Evolutionary conservation across 2,329 filamentous ascomycete genomes (phyloP).

Genomic region (Cryphonectria japonica): DNA sequence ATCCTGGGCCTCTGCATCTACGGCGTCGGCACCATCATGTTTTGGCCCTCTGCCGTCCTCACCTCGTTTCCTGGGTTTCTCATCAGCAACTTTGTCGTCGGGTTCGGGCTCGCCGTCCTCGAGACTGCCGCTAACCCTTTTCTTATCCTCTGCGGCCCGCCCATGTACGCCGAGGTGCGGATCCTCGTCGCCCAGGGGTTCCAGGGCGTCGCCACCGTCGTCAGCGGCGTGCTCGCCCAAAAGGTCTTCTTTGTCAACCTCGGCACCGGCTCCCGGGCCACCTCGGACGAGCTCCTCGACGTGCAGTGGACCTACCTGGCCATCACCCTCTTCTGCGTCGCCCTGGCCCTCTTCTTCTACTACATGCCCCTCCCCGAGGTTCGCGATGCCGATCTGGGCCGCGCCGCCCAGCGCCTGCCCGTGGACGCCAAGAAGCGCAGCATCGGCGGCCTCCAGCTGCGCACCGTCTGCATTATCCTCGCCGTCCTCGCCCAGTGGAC

Average conservation of each 20-base stretch:
- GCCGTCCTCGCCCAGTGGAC: conserved; percentile 78
- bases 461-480: conserved; percentile 64
- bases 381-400: conserved; percentile 57
- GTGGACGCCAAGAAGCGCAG: conserved; percentile 54
- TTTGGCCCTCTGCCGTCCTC: conserved; percentile 80
- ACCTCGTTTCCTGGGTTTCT: conserved; percentile 79
- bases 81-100: conserved; percentile 73
- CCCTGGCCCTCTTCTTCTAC: conserved; percentile 70
- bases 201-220: conserved; percentile 74
- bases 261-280: conserved; percentile 34
- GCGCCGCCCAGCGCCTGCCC: conserved; percentile 51
- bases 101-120: conserved; percentile 74
- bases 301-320: conserved; percentile 88
- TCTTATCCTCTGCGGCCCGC: conserved; percentile 71
- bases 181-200: conserved; percentile 76
- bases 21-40: conserved; percentile 77
- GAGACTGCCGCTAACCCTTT: conserved; percentile 84
- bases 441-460: conserved; percentile 55
- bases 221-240: conserved; percentile 73
- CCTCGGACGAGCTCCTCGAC: conserved; percentile 63
- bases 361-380: conserved; percentile 70
- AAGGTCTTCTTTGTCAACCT: conserved; percentile 73
- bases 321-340: conserved; percentile 74
- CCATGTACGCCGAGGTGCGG: conserved; percentile 73
- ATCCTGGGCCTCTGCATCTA: conserved; percentile 78